Conservation (phyloP, 805 yeast genomes). For the Cyberlindnera sargentensis region DNA sequence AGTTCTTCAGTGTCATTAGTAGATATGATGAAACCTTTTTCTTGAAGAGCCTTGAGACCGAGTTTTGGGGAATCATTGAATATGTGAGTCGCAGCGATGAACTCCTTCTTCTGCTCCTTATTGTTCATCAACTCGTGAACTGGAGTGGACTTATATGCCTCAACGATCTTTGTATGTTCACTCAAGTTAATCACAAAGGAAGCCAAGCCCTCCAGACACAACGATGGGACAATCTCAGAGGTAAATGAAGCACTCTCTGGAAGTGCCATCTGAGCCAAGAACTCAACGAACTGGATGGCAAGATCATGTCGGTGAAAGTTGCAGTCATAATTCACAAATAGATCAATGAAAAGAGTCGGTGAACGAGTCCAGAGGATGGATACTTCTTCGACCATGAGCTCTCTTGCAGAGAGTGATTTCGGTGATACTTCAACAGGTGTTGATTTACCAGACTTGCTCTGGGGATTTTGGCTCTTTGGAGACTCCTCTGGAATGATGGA, state of each 20-base stretch:
- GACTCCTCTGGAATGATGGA: conserved; percentile 37
- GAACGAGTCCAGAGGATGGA: conserved; percentile 78
- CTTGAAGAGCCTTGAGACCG: conserved; percentile 63
- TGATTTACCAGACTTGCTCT: conserved; percentile 21
- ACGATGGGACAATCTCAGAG: conserved; percentile 85
- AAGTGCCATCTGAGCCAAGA: conserved; percentile 68
- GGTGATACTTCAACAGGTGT: conserved; percentile 27
- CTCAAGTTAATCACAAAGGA: conserved; percentile 59
- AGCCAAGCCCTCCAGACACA: conserved; percentile 83
- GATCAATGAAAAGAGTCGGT: conserved; percentile 65
- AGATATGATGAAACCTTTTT: conserved; percentile 54
- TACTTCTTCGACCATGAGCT: conserved; percentile 75
- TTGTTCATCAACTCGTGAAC: conserved; percentile 20
- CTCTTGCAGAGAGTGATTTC: conserved; percentile 44
- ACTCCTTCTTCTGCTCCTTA: conserved; percentile 56
- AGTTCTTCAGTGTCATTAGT: conserved; percentile 50
- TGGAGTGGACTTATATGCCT: conserved; percentile 15
- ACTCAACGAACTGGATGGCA: conserved; percentile 56
- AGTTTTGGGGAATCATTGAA: conserved; percentile 76
- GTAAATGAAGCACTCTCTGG: conserved; percentile 80
- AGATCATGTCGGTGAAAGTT: conserved; percentile 82
- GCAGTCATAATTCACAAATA: conserved; percentile 85
- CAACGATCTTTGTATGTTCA: conserved; percentile 29
- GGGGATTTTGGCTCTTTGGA: conserved; percentile 5
- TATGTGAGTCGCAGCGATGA: conserved; percentile 63